Percentiles rank a stretch among this genome's conserved stretches.
phyloP scores from a whole-genome alignment of 768 basidiomycete genomes.

The Boletus eberwhitei region DNA sequence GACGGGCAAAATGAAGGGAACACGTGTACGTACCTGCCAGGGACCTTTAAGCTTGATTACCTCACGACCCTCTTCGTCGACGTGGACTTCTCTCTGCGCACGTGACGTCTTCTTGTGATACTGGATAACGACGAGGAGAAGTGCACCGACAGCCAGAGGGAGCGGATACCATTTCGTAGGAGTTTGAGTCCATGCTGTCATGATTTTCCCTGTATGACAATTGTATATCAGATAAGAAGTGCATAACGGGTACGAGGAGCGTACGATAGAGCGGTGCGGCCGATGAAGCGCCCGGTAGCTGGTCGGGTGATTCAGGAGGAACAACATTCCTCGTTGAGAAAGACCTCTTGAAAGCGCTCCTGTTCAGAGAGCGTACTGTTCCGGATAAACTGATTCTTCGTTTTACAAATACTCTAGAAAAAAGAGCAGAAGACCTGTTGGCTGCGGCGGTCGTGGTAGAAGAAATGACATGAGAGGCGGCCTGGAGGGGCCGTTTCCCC shows the following conservation, averaged over 20 bases:
- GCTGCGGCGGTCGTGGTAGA: constrained; percentile 29
- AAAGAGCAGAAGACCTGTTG: constrained; percentile 31
- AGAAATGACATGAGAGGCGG: constrained; percentile 41
- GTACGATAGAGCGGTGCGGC: constrained; percentile 50
- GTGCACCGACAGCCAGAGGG: constrained; percentile 84
- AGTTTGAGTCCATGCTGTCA: constrained; percentile 79
- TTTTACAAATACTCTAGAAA: constrained; percentile 32
- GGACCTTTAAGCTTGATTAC: constrained; percentile 81
- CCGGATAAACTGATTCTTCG: constrained; percentile 31
- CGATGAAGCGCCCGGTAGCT: constrained; percentile 32
- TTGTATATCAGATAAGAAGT: constrained; percentile 6
- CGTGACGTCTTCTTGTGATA: constrained; percentile 58
- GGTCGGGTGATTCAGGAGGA: constrained; percentile 45
- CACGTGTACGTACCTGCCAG: constrained; percentile 68
- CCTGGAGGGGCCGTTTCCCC: constrained; percentile 53
- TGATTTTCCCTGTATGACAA: constrained; percentile 48
- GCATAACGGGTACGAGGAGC: background rate
- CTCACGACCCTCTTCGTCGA: constrained; percentile 83
- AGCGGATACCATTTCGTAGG: constrained; percentile 96
- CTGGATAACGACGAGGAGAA: constrained; percentile 78
- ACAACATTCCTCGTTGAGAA: constrained; percentile 24
- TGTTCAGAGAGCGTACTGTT: constrained; percentile 29
- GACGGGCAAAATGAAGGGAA: background rate
- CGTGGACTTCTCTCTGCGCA: constrained; percentile 59
- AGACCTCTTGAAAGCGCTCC: constrained; percentile 23